Evolutionary conservation across 2,329 filamentous ascomycete species (phyloP).

Genomic region (Chaetomium globosum): DNA sequence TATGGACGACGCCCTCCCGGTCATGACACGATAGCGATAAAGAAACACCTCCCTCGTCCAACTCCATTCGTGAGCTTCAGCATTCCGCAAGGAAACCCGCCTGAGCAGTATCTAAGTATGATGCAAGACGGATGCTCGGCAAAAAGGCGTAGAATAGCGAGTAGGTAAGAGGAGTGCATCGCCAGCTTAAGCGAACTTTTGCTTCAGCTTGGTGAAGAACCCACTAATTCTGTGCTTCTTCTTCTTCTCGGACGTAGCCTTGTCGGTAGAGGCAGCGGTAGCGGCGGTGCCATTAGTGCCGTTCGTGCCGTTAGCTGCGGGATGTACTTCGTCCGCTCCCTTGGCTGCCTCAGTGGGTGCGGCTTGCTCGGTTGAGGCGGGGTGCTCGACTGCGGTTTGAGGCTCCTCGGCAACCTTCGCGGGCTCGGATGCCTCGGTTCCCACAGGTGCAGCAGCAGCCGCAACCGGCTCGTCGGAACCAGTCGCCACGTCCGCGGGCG

Average conservation of each 20-base stretch:
- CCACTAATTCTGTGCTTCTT: conserved; percentile 67
- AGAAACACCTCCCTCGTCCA: conserved; percentile 4
- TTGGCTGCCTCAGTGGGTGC: conserved; percentile 24
- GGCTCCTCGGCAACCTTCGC: not conserved
- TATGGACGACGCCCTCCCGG: conserved; percentile 9
- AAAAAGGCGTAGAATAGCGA: not conserved
- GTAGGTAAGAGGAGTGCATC: not conserved
- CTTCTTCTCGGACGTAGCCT: conserved; percentile 57
- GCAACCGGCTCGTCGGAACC: conserved; percentile 1
- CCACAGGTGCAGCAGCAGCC: not conserved
- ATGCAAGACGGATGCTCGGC: not conserved
- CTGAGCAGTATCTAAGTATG: not conserved
- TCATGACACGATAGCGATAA: not conserved
- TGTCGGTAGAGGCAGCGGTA: conserved; percentile 8
- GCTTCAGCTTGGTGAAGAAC: conserved; percentile 62
- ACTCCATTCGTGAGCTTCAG: not conserved
- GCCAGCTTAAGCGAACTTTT: conserved; percentile 43
- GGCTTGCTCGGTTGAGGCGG: conserved; percentile 12
- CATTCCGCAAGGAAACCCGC: not conserved
- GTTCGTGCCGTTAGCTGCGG: conserved; percentile 32
- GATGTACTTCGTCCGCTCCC: conserved; percentile 20
- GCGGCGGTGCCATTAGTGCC: conserved; percentile 19
- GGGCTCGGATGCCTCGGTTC: not conserved
- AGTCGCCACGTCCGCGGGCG: not conserved
- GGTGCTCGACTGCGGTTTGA: conserved; percentile 20